Percentiles rank a stretch among this genome's conserved stretches.
These are phyloP conservation scores for Dioscorea cayenensis DNA, from an alignment of 116 monocot genomes.

Conservation along the genomic window DNA sequence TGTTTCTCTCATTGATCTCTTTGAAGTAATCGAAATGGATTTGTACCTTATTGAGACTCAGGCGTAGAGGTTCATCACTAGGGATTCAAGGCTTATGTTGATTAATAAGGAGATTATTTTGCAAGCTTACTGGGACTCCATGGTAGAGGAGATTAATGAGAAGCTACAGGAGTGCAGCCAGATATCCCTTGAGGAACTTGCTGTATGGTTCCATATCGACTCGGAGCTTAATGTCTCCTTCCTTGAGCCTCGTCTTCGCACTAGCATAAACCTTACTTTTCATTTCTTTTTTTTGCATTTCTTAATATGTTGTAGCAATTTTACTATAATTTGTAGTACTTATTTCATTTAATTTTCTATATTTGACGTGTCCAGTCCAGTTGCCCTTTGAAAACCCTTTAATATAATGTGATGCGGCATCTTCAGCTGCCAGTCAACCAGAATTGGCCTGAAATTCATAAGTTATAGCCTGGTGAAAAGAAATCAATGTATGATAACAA, in stretches of 20 bases:
- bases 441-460: too few species aligned
- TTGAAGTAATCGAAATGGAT: constrained; percentile 88
- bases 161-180: constrained; percentile 94
- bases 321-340: not conserved
- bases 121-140: constrained; percentile 76
- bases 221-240: constrained; percentile 72
- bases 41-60: constrained; percentile 80
- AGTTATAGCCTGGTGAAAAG: too few species aligned
- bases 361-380: too few species aligned
- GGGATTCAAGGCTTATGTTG: constrained; percentile 54
- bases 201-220: constrained; percentile 75
- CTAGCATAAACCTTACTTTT: constrained; percentile 22
- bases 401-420: too few species aligned
- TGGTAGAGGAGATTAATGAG: constrained; percentile 92
- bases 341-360: too few species aligned
- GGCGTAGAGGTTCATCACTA: constrained; percentile 45
- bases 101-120: constrained; percentile 87
- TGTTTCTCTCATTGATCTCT: constrained; percentile 75
- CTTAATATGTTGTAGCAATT: not conserved
- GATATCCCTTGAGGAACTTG: constrained; percentile 85
- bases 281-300: too few species aligned
- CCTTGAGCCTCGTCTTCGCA: constrained; percentile 71
- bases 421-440: too few species aligned
- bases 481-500: too few species aligned
- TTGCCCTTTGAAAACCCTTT: too few species aligned